Percentiles rank a stretch among this genome's conserved stretches.
Conservation (phyloP, 1,284 basidiomycete species). For the Pulchroboletus neoregius region DNA sequence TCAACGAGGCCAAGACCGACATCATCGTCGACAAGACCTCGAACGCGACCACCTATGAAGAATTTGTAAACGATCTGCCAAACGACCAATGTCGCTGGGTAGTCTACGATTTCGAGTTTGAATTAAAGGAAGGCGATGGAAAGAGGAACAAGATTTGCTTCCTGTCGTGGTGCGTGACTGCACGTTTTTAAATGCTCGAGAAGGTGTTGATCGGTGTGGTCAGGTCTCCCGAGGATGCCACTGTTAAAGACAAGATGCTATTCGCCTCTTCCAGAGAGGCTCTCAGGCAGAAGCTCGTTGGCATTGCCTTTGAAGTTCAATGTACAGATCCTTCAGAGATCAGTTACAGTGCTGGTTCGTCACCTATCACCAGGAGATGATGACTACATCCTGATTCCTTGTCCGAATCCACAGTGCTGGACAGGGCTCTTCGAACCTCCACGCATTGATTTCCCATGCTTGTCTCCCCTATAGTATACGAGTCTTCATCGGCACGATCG, state of each 20-base stretch:
- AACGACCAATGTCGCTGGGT: conserved; percentile 82
- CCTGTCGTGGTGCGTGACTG: conserved; percentile 62
- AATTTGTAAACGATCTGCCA: conserved; percentile 77
- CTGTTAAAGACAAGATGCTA: conserved; percentile 94
- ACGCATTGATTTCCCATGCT: conserved; percentile 15
- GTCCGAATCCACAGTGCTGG: conserved; percentile 14
- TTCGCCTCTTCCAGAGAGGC: conserved; percentile 90
- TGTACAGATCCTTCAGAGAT: conserved; percentile 85
- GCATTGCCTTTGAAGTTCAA: conserved; percentile 80
- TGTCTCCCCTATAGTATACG: background rate
- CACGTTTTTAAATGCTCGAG: background rate
- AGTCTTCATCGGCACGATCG: background rate
- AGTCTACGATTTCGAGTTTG: conserved; percentile 89
- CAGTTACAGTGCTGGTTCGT: conserved; percentile 73
- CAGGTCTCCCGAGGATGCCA: conserved; percentile 88
- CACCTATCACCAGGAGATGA: background rate
- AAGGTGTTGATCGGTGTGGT: background rate
- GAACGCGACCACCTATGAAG: conserved; percentile 58
- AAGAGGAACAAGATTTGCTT: conserved; percentile 91
- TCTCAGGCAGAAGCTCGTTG: conserved; percentile 68
- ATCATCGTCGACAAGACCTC: conserved; percentile 73
- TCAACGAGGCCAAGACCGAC: conserved; percentile 68
- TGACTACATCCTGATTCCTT: background rate
- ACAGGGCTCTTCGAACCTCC: conserved; percentile 15
- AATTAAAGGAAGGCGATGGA: conserved; percentile 56